Evolutionary conservation across 2,329 filamentous ascomycete genomes (phyloP), one percentile per base, ranked within the genome.

Genomic region (Fusarium temperatum): DNA sequence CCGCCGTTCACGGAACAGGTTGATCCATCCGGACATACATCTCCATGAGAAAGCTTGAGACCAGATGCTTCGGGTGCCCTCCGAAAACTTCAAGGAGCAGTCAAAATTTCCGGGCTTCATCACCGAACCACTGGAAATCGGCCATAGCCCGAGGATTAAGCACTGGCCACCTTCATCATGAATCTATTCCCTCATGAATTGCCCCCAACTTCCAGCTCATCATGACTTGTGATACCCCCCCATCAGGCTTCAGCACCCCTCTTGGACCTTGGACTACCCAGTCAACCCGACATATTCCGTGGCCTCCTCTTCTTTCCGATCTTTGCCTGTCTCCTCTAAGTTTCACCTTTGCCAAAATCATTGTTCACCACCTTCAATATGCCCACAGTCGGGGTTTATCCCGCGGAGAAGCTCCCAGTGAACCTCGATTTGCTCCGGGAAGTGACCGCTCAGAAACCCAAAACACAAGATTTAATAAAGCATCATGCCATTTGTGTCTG

Each of bases 301-400:
- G n/a, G 15, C 15, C 59, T 56, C 58, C 62, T 63, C 35, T 61
- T 12, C 41, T 51, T 63, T 55, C 74, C 76, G 72, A 64, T 44
- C 58, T 56, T 61, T 75, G 56, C 39, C 73, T 64, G 69, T 53
- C 28, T 28, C 39, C 45, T 24, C 20, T 11, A 35, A 47, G 39
- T 48, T 44, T 61, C 58, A 32, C 61, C 55, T 50, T 74, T 51
- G 42, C 63, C 51, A 55, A 18, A 75, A 64, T 15, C 26, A 36
- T 47, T 50, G 26, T 64, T 57, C 54, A 74, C n/a, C 35, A n/a
- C 68, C 69, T 64, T 77, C 74, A 67, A 74, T 74, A 73, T 77
- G 70, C 70, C 64, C 66, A 75, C 39, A 42, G 59, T 53, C 67
- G 59, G 59, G 56, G 47, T 55, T 45, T n/a, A 28, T 58, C 57